These are phyloP conservation scores for Aureobasidium sp. DNA, from an alignment of 2,329 filamentous ascomycete genomes.

Conservation along the genomic window DNA sequence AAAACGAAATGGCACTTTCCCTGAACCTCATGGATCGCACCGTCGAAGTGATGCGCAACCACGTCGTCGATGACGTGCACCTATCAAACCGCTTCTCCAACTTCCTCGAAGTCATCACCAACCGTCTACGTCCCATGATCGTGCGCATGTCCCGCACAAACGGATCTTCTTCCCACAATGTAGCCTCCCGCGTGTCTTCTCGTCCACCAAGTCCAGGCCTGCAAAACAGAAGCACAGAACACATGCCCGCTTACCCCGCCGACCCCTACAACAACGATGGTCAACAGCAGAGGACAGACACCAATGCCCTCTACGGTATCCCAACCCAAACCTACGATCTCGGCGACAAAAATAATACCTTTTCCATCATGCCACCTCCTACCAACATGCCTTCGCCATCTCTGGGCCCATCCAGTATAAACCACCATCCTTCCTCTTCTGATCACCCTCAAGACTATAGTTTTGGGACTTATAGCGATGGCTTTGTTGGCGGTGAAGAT, in stretches of 20 bases:
- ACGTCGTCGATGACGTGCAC: slow-evolving; percentile 78
- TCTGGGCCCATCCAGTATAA: slow-evolving; percentile 17
- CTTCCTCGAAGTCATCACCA: slow-evolving; percentile 70
- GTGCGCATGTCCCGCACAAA: slow-evolving; percentile 47
- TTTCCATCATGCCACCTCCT: slow-evolving; percentile 44
- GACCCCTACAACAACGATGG: neutral
- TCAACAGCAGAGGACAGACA: too few relatives aligned
- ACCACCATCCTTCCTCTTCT: slow-evolving; percentile 2
- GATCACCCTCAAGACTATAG: slow-evolving; percentile 14
- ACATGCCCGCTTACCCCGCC: neutral
- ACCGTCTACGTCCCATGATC: slow-evolving; percentile 65
- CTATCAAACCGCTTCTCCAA: slow-evolving; percentile 79
- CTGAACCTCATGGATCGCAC: slow-evolving; percentile 69
- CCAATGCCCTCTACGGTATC: slow-evolving; percentile 30
- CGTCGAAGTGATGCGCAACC: slow-evolving; percentile 65
- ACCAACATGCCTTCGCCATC: slow-evolving; percentile 17
- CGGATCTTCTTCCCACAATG: slow-evolving; percentile 30
- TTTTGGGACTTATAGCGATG: slow-evolving; percentile 13
- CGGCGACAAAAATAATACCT: slow-evolving; percentile 30
- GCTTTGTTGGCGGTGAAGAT: slow-evolving; percentile 18
- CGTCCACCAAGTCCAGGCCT: neutral
- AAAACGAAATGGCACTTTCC: slow-evolving; percentile 68
- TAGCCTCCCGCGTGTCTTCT: neutral
- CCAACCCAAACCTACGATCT: slow-evolving; percentile 39
- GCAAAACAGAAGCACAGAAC: neutral